A percentile compares a stretch with the other conserved stretches of the same genome.
These are phyloP conservation scores for Lipomyces chichibuensis DNA, from an alignment of 805 yeast species.

Conservation along the genomic window DNA sequence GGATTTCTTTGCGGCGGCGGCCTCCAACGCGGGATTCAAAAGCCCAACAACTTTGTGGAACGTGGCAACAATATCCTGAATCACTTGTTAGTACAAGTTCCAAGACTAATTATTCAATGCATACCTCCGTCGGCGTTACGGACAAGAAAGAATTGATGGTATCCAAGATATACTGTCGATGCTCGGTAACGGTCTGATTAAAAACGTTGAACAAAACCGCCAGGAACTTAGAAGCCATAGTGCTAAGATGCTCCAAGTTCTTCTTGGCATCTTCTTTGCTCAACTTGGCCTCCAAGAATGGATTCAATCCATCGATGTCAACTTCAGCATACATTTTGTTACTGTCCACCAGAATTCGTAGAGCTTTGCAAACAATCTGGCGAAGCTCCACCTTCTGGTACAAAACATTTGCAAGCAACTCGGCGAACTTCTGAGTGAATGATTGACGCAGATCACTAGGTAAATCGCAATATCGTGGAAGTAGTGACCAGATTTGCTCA, in stretches of 20 bases:
- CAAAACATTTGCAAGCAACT: constrained; percentile 68
- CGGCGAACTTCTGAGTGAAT: constrained; percentile 78
- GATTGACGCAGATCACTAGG: constrained; percentile 70
- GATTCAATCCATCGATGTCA: constrained; percentile 58
- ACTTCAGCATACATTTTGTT: constrained; percentile 64
- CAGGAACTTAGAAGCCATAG: constrained; percentile 68
- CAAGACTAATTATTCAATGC: neutral
- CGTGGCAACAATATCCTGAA: constrained; percentile 68
- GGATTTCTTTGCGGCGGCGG: constrained; percentile 44
- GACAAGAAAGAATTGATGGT: constrained; percentile 80
- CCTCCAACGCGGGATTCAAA: constrained; percentile 65
- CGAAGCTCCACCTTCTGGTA: constrained; percentile 77
- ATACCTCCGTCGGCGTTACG: constrained; percentile 50
- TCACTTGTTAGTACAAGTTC: neutral
- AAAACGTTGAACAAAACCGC: constrained; percentile 91
- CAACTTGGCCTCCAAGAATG: constrained; percentile 60
- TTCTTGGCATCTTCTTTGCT: constrained; percentile 58
- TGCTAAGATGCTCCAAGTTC: constrained; percentile 64
- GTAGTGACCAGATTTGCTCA: constrained; percentile 89
- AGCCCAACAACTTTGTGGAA: constrained; percentile 85
- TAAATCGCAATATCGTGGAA: constrained; percentile 86
- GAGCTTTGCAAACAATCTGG: constrained; percentile 78
- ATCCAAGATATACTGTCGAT: constrained; percentile 82
- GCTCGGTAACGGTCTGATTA: constrained; percentile 82
- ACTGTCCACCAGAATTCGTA: constrained; percentile 76